phyloP scores from a whole-genome alignment of 164 flowering plant genomes.

The Berberis vulgaris region DNA sequence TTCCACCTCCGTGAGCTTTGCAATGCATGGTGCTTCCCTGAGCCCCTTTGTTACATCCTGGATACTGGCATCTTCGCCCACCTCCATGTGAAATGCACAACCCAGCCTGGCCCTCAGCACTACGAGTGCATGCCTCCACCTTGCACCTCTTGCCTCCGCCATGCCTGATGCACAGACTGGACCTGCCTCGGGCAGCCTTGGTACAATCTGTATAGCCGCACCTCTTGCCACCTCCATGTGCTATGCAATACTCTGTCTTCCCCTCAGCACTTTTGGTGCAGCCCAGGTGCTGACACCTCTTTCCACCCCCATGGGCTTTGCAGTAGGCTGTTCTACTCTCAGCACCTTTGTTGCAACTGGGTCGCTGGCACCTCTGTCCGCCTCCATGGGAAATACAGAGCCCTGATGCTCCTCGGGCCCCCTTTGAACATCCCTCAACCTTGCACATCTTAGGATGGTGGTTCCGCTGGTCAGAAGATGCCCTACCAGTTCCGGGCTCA shows the following conservation, averaged over 20 bases:
- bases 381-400: conserved; percentile 97
- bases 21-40: conserved; percentile 75
- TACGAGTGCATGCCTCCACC: conserved; percentile 65
- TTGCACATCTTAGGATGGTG: conserved; percentile 56
- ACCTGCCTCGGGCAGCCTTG: conserved; percentile 83
- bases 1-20: conserved; percentile 94
- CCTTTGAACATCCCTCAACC: conserved; percentile 61
- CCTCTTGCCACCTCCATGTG: conserved; percentile 71
- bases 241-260: conserved; percentile 68
- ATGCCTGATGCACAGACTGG: conserved; percentile 83
- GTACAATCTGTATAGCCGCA: conserved; percentile 55
- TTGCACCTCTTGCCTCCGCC: conserved; percentile 93
- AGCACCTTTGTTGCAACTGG: conserved; percentile 85
- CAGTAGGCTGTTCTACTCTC: conserved; percentile 92
- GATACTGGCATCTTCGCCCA: conserved; percentile 61
- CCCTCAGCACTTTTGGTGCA: conserved; percentile 97
- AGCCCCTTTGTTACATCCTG: conserved; percentile 68
- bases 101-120: conserved; percentile 92
- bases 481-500: conserved; percentile 25
- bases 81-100: conserved; percentile 97
- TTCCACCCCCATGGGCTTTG: conserved; percentile 92
- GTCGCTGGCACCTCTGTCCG: conserved; percentile 87
- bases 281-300: conserved; percentile 67
- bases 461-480: conserved; percentile 30
- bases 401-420: conserved; percentile 87